Base-by-base conservation (phyloP, 1,139 yeast genomes). In the Geotrichum citri-aurantii region DNA sequence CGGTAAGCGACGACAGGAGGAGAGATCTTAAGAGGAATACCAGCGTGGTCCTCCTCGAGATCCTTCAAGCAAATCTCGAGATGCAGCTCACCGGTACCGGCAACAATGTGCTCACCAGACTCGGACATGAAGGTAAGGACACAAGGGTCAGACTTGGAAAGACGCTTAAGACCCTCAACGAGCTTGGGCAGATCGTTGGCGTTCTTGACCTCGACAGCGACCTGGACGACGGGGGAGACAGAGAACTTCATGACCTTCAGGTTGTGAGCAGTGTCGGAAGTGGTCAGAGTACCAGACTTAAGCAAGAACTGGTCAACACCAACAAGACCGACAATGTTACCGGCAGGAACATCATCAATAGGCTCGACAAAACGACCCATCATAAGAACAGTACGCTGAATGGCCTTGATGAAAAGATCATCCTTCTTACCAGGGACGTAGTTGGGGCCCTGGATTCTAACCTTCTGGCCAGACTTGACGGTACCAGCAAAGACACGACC, bases 401-500 rank as follows among this genome's bases (percentile, higher is more conserved):
- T 84, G 72, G 97, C 87, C 88, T 93, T 93, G 77, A 93, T 70
- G 92, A 92, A 93, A 75, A 93, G 83, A 76, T 93, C 99, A 65
- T 90, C 96, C 86, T 93, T 93, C 85, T 86, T 89, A 79, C 99
- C 99, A 78, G 95, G 96, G 73, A 83, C 84, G 82, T 90, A 93
- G 96, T 92, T 92, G 78, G 98, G 99, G 82, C 99, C 99, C 85
- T 93, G 99, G 77, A 93, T 93, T 85, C 99, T 89, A 76, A 93
- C 96, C 89, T 93, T 93, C 85, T 87, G 92, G 81, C 99, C 99
- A 74, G 97, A 89, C 79, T 81, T 88, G 75, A 93, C 97, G 75
- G 98, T 93, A 91, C 99, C 99, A 73, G 98, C 88, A 84, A 93
- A 93, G 79, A 93, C 98, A 86, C 99, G 95, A 81, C 99, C 99